Evolutionary conservation across 2,329 filamentous ascomycete genomes (phyloP), one percentile per base, ranked within the genome.

Genomic region (Macrophomina pseudophaseolina): DNA sequence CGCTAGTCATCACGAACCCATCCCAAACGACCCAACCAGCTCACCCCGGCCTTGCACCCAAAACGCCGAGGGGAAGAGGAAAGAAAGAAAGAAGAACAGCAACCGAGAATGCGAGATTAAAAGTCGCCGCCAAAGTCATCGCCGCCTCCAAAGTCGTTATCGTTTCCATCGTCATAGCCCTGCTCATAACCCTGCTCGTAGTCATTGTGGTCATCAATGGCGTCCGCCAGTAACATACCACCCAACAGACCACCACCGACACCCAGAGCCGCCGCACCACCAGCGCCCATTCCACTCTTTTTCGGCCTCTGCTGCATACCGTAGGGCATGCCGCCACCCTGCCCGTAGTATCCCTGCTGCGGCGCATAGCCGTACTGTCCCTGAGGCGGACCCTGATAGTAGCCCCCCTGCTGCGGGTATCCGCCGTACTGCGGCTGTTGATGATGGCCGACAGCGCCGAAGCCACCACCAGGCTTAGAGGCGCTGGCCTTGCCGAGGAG

Each of bases 241-340:
- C 93, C 94, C 1, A 97, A 73, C 75, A 97, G 74, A 77, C 93
- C 93, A 69, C 90, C 93, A 71, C 93, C 93, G 4, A 92, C 78
- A 80, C 93, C 93, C 51, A 97, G 81, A 28, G 91, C 91, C 8
- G 90, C 88, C 62, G 89, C 92, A 56, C 91, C 92, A 1, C 85
- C 87, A 68, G 86, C 84, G n/a, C 92, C 91, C 80, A 94, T 82
- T 2, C 85, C 85, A 35, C 82, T 80, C 30, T 80, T 72, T 82
- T 83, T 68, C 68, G 79, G 78, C 51, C 75, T 80, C 28, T 49
- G 42, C 51, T 59, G 58, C 14, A 18, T 23, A n/a, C 58, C 58
- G 18, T 62, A 49, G 16, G 42, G 58, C 58, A 62, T 49, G 78
- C 0, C 73, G 74, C 7, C 76, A 74, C 18, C 74, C 76, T 69